These are phyloP conservation scores for Apiotrichum domesticum DNA, from an alignment of 1,284 basidiomycete genomes.

Conservation along the genomic window DNA sequence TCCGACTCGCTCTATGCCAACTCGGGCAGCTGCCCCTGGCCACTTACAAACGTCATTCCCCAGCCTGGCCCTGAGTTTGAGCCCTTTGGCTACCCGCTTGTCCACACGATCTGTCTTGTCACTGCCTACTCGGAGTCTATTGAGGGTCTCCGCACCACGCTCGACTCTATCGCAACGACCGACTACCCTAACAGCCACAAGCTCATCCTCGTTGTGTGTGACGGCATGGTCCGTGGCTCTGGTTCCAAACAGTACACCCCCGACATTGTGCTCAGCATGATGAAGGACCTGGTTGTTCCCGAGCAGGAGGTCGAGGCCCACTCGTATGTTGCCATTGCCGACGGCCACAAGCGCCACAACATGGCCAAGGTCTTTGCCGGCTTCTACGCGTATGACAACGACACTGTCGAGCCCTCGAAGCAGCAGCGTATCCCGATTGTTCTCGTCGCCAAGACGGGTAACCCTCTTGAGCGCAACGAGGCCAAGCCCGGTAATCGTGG, in stretches of 20 bases:
- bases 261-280: constrained; percentile 92
- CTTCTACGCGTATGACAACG: constrained; percentile 92
- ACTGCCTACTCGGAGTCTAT: constrained; percentile 98
- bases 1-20: constrained; percentile 43
- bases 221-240: constrained; percentile 92
- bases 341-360: constrained; percentile 98
- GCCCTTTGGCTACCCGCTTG: constrained; percentile 93
- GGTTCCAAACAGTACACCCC: constrained; percentile 84
- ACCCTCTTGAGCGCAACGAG: constrained; percentile 79
- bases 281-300: constrained; percentile 88
- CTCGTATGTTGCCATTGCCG: constrained; percentile 96
- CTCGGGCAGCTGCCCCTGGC: constrained; percentile 69
- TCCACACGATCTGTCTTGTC: constrained; percentile 90
- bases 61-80: constrained; percentile 88
- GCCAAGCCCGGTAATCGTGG: constrained; percentile 96
- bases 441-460: constrained; percentile 88
- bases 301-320: constrained; percentile 84
- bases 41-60: constrained; percentile 74
- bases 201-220: constrained; percentile 88
- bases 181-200: constrained; percentile 99
- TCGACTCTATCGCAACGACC: constrained; percentile 95
- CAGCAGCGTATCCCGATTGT: constrained; percentile 96
- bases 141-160: constrained; percentile 91
- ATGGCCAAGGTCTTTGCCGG: constrained; percentile 99
- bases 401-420: constrained; percentile 85